Evolutionary conservation across 2,329 filamentous ascomycete species (phyloP), one percentile per base, ranked within the genome.

Genomic region (Coniochaeta sp.): DNA sequence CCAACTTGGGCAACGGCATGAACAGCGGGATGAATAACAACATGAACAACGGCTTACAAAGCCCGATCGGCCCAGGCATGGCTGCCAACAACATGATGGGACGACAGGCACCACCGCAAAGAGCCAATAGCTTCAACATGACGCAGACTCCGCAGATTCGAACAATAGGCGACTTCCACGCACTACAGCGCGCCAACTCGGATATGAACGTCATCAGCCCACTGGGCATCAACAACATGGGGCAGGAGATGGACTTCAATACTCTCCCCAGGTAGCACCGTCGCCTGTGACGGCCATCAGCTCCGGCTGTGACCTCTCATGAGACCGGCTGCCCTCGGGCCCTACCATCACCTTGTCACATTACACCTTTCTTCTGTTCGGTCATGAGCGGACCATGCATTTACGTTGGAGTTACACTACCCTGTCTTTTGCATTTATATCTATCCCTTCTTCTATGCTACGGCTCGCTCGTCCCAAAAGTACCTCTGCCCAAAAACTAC

Each of bases 141-240:
- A 57, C 65, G 16, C 60, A 64, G 4, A 47, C 24, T 26, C 68
- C 67, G 22, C 68, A 69, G 16, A 63, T 75, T 52, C 67, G 71
- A 46, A 73, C 73, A 1, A 70, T 76, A 0, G 72, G 69, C 3
- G 75, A 78, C 48, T 80, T 78, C 49, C 76, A 79, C 24, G 69
- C 71, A 1, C 58, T 79, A 2, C 76, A 77, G 52, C 65, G 75
- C 33, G 67, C 69, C 10, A 72, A 69, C 50, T 66, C 71, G 0
- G 74, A 76, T 38, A 66, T 65, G 22, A 65, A 62, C 12, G 47
- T 64, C 1, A 65, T 72, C 57, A 63, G 59, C 33, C 52, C 65
- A 1, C 53, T 72, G 9, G 64, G 64, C 6, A 63, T 74, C 50
- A 65, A 62, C 40, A 61, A 63, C 13, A 48, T 48, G 45, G 66